Percentiles rank a stretch among this genome's conserved stretches.
Evolutionary conservation across 2,329 filamentous ascomycete genomes (phyloP).

Genomic region (Exophiala mesophila): DNA sequence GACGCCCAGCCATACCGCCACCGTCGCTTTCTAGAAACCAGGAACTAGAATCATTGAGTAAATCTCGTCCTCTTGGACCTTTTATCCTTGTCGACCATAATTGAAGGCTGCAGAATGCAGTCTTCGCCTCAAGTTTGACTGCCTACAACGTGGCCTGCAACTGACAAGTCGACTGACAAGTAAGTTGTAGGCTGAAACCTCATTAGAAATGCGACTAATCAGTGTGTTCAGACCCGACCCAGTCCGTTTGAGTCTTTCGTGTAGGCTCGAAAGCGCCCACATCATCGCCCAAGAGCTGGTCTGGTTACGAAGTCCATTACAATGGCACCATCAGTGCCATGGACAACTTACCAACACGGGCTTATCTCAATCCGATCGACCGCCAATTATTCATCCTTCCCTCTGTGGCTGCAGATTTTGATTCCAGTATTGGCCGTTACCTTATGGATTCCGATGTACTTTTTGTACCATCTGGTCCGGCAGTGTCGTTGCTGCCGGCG

Average conservation of each 20-base stretch:
- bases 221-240: too few species aligned
- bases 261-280: neutral
- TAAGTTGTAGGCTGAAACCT: too few species aligned
- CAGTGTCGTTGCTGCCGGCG: constrained; percentile 10
- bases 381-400: constrained; percentile 12
- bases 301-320: neutral
- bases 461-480: constrained; percentile 15
- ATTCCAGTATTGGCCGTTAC: constrained; percentile 14
- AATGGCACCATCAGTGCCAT: constrained; percentile 6
- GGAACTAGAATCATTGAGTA: neutral
- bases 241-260: too few species aligned
- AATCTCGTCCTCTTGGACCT: too few species aligned
- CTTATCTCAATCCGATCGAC: constrained; percentile 4
- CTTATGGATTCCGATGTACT: constrained; percentile 20
- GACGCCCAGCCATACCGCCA: neutral
- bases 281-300: neutral
- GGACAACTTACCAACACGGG: neutral
- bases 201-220: too few species aligned
- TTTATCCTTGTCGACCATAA: too few species aligned
- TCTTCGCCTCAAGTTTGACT: too few species aligned
- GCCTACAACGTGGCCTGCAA: too few species aligned
- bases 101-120: too few species aligned
- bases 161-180: too few species aligned
- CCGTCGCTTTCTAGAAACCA: neutral
- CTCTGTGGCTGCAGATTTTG: constrained; percentile 19